These are phyloP conservation scores for Eimeria brunetti DNA, from an alignment of 169 alveolate species.

Conservation along the genomic window DNA sequence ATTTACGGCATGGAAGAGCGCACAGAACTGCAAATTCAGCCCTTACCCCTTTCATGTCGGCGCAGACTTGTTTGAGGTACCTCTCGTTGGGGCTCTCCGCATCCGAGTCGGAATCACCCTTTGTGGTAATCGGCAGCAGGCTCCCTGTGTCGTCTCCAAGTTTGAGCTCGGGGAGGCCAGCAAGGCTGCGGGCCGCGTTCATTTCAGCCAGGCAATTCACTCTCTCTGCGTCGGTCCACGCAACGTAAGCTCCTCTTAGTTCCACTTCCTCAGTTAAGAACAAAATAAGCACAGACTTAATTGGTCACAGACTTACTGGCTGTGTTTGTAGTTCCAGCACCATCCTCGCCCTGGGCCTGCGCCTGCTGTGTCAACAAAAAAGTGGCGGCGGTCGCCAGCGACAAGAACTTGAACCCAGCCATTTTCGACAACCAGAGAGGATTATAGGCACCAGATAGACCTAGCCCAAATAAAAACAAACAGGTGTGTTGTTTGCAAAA, in stretches of 20 bases:
- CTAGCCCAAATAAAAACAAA: too few relatives aligned
- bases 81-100: too few relatives aligned
- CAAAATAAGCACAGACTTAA: neutral
- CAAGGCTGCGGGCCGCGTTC: neutral
- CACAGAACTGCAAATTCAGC: too few relatives aligned
- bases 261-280: neutral
- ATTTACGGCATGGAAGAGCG: too few relatives aligned
- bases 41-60: too few relatives aligned
- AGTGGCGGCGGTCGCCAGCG: conserved; percentile 8
- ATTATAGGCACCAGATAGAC: too few relatives aligned
- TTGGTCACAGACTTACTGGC: neutral
- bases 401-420: too few relatives aligned
- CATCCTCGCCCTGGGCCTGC: too few relatives aligned
- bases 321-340: too few relatives aligned
- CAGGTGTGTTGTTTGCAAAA: too few relatives aligned
- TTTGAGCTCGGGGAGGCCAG: neutral
- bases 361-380: neutral
- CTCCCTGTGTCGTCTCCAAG: neutral
- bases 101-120: neutral
- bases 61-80: too few relatives aligned
- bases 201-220: neutral
- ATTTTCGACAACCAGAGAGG: too few relatives aligned
- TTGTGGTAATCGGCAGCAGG: neutral
- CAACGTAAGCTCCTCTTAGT: neutral
- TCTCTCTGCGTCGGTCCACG: neutral